Evolutionary conservation across 2,329 filamentous ascomycete genomes (phyloP), one percentile per base, ranked within the genome.

Genomic region (Kalaharituber pfeilii): DNA sequence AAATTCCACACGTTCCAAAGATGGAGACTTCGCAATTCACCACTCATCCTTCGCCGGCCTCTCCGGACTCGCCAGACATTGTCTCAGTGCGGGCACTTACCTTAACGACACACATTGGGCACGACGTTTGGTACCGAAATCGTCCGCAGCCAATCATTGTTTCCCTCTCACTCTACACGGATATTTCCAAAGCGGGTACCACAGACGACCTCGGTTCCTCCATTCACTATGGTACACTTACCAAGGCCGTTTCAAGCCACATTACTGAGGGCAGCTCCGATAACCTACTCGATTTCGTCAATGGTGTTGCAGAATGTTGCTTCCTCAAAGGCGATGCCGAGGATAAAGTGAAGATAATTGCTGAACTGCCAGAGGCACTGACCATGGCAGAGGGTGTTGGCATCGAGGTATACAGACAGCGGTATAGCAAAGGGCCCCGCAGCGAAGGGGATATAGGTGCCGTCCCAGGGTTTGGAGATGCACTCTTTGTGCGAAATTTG

Each of bases 171-270:
- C 60, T 64, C 45, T 61, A 60, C 50, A 63, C 57, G n/a, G 62
- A 61, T 8, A 60, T 64, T 42, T 57, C 62, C 7, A 58, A 63
- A 20, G 61, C 62, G 5, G 62, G 62, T 6, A 62, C 62, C 11
- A 61, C 62, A 7, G 62, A 64, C 33, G 61, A 63, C 45, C 53
- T 64, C 2, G 1, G 42, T 22, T 62, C 63, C 56, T 62, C 59
- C 3, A 63, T 63, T 36, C 61, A 64, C 51, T 64, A 64, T 27
- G 61, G 62, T 18, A 63, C 57, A 7, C 58, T 63, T 11, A 58
- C 57, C 29, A 63, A 61, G 51, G 50, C 57, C 2, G 59, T 62
- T 36, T 49, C 61, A 13, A 53, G 52, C 3, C 55, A 58, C 15
- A 59, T 63, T 18, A 59, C 62, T 47, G 47, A 45, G 20, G 56